Evolutionary conservation across 2,329 filamentous ascomycete species (phyloP).

Genomic region (Diplocarpon mali): DNA sequence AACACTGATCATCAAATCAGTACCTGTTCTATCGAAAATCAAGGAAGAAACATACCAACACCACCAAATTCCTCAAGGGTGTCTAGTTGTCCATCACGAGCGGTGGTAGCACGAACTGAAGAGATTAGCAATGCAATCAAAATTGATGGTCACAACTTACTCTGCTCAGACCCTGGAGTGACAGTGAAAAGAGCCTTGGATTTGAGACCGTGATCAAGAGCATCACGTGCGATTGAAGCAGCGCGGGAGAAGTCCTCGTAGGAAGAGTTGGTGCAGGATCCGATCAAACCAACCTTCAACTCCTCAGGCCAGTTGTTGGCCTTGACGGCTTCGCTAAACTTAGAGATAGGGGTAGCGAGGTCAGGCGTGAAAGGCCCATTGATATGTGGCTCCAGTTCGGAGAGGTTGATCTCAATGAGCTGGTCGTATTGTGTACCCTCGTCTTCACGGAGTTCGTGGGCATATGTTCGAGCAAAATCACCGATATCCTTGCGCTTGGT

Average conservation of each 20-base stretch:
- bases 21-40: background rate
- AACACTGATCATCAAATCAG: constrained; percentile 55
- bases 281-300: constrained; percentile 92
- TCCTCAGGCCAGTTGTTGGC: constrained; percentile 94
- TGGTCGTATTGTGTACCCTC: constrained; percentile 91
- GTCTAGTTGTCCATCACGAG: constrained; percentile 75
- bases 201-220: constrained; percentile 86
- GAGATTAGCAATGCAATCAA: background rate
- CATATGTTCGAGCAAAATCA: constrained; percentile 77
- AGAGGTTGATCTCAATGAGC: constrained; percentile 91
- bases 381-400: constrained; percentile 91
- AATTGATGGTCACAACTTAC: constrained; percentile 62
- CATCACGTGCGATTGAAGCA: constrained; percentile 83
- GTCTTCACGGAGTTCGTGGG: constrained; percentile 76
- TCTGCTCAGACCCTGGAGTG: constrained; percentile 94
- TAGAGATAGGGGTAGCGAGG: constrained; percentile 93
- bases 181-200: constrained; percentile 89
- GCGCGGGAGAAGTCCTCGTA: constrained; percentile 88
- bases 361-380: constrained; percentile 99
- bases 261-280: constrained; percentile 90
- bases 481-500: constrained; percentile 88
- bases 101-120: constrained; percentile 74
- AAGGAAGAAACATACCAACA: constrained; percentile 74
- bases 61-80: constrained; percentile 96
- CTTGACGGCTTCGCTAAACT: constrained; percentile 91